Conservation (phyloP, 2,329 filamentous ascomycete genomes). For the Nannizzia gypsea region DNA sequence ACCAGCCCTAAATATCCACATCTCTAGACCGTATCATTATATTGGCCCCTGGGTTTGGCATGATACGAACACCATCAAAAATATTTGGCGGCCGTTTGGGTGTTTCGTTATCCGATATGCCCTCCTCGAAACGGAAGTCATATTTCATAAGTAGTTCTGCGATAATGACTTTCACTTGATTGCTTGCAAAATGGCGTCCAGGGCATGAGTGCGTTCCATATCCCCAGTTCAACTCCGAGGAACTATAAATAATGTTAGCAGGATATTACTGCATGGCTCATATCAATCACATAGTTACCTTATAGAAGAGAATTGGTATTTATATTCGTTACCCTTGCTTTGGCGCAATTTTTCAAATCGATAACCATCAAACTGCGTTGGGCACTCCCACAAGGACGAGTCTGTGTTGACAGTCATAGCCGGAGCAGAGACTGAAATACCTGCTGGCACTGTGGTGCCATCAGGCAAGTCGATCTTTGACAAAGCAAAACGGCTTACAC, state of each 20-base stretch:
- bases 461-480: slow-evolving; percentile 13
- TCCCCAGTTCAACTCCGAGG: slow-evolving; percentile 11
- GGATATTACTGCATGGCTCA: background rate
- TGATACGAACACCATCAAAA: background rate
- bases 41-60: background rate
- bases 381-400: slow-evolving; percentile 11
- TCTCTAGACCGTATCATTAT: background rate
- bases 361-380: slow-evolving; percentile 13
- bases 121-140: slow-evolving; percentile 16
- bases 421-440: slow-evolving; percentile 10
- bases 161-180: slow-evolving; percentile 25
- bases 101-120: background rate
- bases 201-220: slow-evolving; percentile 24
- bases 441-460: slow-evolving; percentile 14
- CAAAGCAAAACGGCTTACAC: slow-evolving; percentile 9
- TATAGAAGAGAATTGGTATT: slow-evolving; percentile 9
- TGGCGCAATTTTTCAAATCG: slow-evolving; percentile 13
- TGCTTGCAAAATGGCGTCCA: slow-evolving; percentile 25
- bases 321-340: slow-evolving; percentile 6
- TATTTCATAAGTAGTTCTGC: slow-evolving; percentile 24
- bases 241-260: background rate
- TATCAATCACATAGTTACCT: slow-evolving; percentile 10
- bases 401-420: slow-evolving; percentile 11
- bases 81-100: background rate
- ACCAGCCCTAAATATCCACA: too few relatives aligned